A percentile compares a stretch with the other conserved stretches of the same genome.
These are phyloP conservation scores for Lophiostoma macrostomum DNA, from an alignment of 495 filamentous ascomycete genomes.

Conservation along the genomic window DNA sequence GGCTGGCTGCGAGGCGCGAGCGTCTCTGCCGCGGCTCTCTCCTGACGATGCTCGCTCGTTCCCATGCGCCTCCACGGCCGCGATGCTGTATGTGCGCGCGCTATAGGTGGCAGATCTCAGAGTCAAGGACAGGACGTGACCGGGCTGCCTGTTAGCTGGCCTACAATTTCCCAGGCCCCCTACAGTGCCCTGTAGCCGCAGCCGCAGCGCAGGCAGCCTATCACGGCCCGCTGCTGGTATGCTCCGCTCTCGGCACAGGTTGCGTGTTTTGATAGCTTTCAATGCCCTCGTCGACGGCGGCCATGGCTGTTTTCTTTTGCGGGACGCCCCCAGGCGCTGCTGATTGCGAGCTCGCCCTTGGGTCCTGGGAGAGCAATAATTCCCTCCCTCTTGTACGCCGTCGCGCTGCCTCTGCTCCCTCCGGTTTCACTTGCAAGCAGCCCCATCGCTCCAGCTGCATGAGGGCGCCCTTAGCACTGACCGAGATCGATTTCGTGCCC, in stretches of 20 bases:
- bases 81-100: no score
- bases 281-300: conserved; percentile 1
- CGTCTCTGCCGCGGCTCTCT: no score
- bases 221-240: background rate
- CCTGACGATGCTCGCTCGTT: no score
- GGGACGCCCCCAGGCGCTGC: conserved; percentile 14
- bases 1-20: no score
- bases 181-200: no score
- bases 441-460: conserved; percentile 36
- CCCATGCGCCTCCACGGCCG: no score
- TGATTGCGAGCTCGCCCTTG: conserved; percentile 5
- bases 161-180: no score
- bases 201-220: background rate
- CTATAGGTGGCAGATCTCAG: no score
- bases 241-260: conserved; percentile 12
- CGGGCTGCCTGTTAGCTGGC: no score
- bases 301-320: conserved; percentile 32
- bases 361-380: conserved; percentile 9
- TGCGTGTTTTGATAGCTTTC: conserved; percentile 1
- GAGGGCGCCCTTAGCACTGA: conserved; percentile 35
- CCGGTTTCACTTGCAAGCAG: conserved; percentile 31
- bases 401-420: conserved; percentile 17
- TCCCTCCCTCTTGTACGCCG: conserved; percentile 29
- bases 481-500: conserved; percentile 24
- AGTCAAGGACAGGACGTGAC: no score